A percentile compares a stretch with the other conserved stretches of the same genome.
phyloP scores from a whole-genome alignment of 352 stramenopile genomes.

The Chrysophaeum taylorii region DNA sequence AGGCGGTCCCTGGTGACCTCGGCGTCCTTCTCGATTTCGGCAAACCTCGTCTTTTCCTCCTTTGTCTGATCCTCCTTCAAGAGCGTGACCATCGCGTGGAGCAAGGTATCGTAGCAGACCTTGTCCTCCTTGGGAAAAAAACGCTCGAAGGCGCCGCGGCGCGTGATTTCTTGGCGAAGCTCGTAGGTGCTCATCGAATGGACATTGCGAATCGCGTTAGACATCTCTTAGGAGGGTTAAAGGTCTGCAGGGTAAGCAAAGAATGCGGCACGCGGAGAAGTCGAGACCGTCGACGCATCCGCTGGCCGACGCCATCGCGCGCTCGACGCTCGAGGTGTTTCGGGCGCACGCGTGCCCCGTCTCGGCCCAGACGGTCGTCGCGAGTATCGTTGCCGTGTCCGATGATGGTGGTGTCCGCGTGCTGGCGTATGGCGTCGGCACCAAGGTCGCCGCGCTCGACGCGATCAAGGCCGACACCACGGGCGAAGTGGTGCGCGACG shows the following conservation, averaged over 20 bases:
- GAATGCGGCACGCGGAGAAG: background rate
- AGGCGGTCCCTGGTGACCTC: background rate
- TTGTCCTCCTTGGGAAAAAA: conserved; percentile 1
- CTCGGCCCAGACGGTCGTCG: background rate
- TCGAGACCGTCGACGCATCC: background rate
- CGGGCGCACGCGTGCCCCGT: background rate
- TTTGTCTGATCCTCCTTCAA: background rate
- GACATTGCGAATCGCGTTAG: too few species aligned
- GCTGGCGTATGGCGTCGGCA: conserved; percentile 14
- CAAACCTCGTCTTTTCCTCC: background rate
- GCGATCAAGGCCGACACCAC: background rate
- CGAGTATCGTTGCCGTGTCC: background rate
- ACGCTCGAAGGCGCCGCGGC: background rate
- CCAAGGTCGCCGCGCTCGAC: conserved; percentile 5
- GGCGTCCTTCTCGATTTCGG: background rate
- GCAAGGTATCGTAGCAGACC: background rate
- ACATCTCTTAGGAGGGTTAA: too few species aligned
- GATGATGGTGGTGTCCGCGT: too few species aligned
- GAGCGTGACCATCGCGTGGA: background rate
- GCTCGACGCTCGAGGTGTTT: conserved; percentile 27
- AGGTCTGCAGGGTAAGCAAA: too few species aligned
- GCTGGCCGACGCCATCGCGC: background rate
- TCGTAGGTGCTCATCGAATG: background rate
- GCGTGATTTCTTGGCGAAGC: background rate
- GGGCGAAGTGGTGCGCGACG: conserved; percentile 18